phyloP scores from a whole-genome alignment of 176 grass and related monocot species.

The Musa troglodytarum region DNA sequence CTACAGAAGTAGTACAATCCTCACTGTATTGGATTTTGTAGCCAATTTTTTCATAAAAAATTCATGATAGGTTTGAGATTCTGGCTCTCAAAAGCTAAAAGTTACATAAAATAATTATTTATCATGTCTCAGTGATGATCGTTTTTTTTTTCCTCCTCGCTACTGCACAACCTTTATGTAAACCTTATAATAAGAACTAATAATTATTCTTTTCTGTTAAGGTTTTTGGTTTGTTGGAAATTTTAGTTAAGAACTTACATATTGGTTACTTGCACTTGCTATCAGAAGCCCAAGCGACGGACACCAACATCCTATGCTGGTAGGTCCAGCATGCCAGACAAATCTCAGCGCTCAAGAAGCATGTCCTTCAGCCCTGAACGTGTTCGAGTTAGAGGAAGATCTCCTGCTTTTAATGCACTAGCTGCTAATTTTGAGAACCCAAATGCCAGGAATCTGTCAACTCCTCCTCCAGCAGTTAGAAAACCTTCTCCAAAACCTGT shows the following conservation, averaged over 20 bases:
- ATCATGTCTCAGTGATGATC: too few species aligned
- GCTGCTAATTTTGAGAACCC: conserved; percentile 93
- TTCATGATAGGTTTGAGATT: too few species aligned
- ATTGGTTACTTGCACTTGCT: neutral
- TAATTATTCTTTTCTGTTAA: too few species aligned
- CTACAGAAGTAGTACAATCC: too few species aligned
- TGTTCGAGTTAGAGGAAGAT: conserved; percentile 86
- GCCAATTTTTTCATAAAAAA: too few species aligned
- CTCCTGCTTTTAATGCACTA: conserved; percentile 90
- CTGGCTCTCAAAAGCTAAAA: too few species aligned
- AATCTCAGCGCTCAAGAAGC: conserved; percentile 87
- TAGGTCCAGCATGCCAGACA: conserved; percentile 75
- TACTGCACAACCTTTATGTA: too few species aligned
- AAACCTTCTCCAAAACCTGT: conserved; percentile 50
- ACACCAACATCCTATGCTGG: conserved; percentile 54
- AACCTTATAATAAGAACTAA: neutral
- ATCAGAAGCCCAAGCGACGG: conserved; percentile 86
- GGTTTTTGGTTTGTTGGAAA: neutral
- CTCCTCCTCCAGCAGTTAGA: conserved; percentile 66
- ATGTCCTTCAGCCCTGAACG: conserved; percentile 98
- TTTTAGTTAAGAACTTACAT: neutral
- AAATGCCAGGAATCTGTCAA: conserved; percentile 83
- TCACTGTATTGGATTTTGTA: too few species aligned
- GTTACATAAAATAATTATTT: too few species aligned
- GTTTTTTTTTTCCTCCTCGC: too few species aligned